These are phyloP conservation scores for Erysimum pusillum DNA, from an alignment of 441 rosid species.

Conservation along the genomic window DNA sequence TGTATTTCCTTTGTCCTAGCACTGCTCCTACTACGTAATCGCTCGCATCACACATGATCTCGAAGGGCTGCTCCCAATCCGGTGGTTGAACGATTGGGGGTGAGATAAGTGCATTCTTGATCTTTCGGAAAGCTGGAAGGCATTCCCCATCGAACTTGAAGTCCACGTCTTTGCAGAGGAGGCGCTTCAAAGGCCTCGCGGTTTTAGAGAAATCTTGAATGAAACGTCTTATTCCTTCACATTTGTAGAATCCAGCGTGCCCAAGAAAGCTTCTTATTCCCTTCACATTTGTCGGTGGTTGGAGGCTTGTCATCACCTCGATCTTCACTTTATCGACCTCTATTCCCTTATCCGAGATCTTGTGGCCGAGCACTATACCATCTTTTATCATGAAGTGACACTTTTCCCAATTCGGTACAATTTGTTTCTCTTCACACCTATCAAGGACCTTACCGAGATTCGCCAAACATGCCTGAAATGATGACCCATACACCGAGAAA, in stretches of 20 bases:
- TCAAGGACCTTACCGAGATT: no score
- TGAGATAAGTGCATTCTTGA: neutral
- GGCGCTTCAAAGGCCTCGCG: neutral
- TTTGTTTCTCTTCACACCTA: neutral
- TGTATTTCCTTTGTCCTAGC: neutral
- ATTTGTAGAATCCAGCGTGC: neutral
- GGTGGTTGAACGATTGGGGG: neutral
- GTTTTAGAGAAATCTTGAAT: neutral
- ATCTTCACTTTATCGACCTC: neutral
- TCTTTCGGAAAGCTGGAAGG: neutral
- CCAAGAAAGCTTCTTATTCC: neutral
- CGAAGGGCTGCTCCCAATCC: neutral
- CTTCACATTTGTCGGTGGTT: neutral
- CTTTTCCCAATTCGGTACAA: neutral
- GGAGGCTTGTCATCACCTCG: neutral
- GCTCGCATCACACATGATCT: neutral
- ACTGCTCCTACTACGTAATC: neutral
- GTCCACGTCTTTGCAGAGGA: neutral
- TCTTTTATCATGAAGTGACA: neutral
- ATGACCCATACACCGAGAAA: neutral
- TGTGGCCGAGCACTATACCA: neutral
- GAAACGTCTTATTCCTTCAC: no score
- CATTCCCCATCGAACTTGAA: neutral
- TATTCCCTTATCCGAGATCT: neutral
- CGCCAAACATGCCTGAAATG: neutral